A percentile compares a stretch with the other conserved stretches of the same genome.
These are phyloP conservation scores for Vitis rupestris DNA, from an alignment of 164 flowering plant species.

Conservation along the genomic window DNA sequence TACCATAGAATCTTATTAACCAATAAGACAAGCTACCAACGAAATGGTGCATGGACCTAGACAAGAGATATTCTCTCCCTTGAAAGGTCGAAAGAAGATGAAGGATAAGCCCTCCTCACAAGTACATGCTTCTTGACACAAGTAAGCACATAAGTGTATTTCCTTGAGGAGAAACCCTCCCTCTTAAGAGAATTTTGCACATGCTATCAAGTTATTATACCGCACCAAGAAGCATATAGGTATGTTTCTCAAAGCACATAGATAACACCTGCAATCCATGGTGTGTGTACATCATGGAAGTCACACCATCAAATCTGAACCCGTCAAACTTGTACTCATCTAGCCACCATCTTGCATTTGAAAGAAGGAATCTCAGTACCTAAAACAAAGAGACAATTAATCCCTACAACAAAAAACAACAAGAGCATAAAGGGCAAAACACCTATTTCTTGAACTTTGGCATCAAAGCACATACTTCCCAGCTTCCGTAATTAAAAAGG, in stretches of 20 bases:
- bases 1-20: too few relatives aligned
- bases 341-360: constrained; percentile 99
- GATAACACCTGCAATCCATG: constrained; percentile 83
- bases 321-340: constrained; percentile 98
- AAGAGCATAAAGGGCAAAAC: neutral
- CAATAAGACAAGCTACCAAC: too few relatives aligned
- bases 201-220: constrained; percentile 2
- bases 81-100: too few relatives aligned
- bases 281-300: constrained; percentile 99
- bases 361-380: constrained; percentile 91
- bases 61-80: too few relatives aligned
- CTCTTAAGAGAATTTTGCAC: too few relatives aligned
- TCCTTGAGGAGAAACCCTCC: too few relatives aligned
- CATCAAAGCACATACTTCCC: constrained; percentile 71
- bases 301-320: constrained; percentile 99
- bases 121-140: too few relatives aligned
- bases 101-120: too few relatives aligned
- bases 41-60: too few relatives aligned
- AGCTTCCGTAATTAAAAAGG: constrained; percentile 92
- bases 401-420: constrained; percentile 5
- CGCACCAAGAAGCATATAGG: neutral
- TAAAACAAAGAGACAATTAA: constrained; percentile 26
- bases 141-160: too few relatives aligned
- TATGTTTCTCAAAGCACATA: neutral
- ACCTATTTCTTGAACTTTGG: neutral